These are phyloP conservation scores for Penicillium paxilli DNA, from an alignment of 495 filamentous ascomycete genomes.

Conservation along the genomic window DNA sequence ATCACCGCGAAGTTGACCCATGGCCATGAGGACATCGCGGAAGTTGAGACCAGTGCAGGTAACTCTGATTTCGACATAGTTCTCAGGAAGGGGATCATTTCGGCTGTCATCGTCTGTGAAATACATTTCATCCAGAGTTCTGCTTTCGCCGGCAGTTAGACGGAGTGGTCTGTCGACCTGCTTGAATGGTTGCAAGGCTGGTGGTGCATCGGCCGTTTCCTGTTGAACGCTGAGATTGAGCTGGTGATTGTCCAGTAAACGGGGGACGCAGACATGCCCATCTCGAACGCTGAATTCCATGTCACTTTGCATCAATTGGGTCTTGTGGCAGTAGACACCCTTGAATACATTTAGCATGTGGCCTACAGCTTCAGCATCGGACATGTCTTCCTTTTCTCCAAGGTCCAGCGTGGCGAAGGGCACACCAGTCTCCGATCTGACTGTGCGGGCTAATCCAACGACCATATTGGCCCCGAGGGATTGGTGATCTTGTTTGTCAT, in stretches of 20 bases:
- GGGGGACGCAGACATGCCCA: conserved; percentile 27
- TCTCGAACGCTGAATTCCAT: conserved; percentile 31
- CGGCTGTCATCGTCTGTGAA: conserved; percentile 32
- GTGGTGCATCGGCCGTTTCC: conserved; percentile 21
- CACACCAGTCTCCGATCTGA: conserved; percentile 31
- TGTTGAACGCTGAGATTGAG: conserved; percentile 28
- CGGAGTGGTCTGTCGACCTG: conserved; percentile 28
- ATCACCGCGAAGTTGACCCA: conserved; percentile 32
- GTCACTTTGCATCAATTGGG: conserved; percentile 19
- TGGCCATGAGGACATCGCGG: conserved; percentile 36
- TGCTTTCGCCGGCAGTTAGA: conserved; percentile 21
- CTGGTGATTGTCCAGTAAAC: conserved; percentile 26
- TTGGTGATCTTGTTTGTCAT: conserved; percentile 12
- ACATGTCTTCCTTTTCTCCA: conserved; percentile 18
- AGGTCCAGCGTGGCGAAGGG: conserved; percentile 31
- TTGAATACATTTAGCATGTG: conserved; percentile 31
- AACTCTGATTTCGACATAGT: conserved; percentile 32
- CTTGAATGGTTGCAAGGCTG: conserved; percentile 24
- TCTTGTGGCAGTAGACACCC: conserved; percentile 20
- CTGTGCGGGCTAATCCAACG: conserved; percentile 31
- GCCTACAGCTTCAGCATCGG: conserved; percentile 7
- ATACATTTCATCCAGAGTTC: conserved; percentile 33
- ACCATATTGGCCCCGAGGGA: conserved; percentile 27
- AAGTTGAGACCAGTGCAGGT: conserved; percentile 39
- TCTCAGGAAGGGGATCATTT: conserved; percentile 14